Evolutionary conservation across 2,329 filamentous ascomycete genomes (phyloP).

Genomic region (Scedosporium boydii): DNA sequence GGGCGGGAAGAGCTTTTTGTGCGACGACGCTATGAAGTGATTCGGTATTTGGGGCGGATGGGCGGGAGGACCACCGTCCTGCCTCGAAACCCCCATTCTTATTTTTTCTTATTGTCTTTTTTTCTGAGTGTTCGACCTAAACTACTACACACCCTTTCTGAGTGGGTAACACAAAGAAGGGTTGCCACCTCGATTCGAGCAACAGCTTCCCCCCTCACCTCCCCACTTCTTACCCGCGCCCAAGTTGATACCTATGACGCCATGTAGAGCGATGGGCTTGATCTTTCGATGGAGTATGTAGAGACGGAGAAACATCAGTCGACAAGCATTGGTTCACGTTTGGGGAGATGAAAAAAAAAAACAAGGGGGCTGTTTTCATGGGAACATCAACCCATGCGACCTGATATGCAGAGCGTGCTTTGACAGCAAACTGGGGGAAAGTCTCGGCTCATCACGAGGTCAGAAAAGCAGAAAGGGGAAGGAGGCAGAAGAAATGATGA

Average conservation of each 20-base stretch:
- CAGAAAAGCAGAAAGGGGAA: neutral
- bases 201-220: neutral
- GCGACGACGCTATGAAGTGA: neutral
- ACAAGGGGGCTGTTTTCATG: neutral
- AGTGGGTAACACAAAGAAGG: neutral
- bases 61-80: neutral
- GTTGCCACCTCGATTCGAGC: neutral
- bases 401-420: neutral
- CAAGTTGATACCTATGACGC: neutral
- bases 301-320: neutral
- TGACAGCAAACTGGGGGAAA: neutral
- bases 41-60: neutral
- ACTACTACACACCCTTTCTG: neutral
- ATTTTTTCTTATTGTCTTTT: neutral
- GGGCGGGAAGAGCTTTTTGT: neutral
- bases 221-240: neutral
- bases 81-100: neutral
- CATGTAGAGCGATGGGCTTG: neutral
- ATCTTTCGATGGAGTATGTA: no score
- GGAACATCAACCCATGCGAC: neutral
- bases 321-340: neutral
- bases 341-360: neutral
- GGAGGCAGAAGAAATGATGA: neutral
- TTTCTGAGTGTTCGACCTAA: neutral
- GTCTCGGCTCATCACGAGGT: neutral